A percentile compares a stretch with the other conserved stretches of the same genome.
Conservation (phyloP, 768 basidiomycete species). For the Lactarius hengduanensis region DNA sequence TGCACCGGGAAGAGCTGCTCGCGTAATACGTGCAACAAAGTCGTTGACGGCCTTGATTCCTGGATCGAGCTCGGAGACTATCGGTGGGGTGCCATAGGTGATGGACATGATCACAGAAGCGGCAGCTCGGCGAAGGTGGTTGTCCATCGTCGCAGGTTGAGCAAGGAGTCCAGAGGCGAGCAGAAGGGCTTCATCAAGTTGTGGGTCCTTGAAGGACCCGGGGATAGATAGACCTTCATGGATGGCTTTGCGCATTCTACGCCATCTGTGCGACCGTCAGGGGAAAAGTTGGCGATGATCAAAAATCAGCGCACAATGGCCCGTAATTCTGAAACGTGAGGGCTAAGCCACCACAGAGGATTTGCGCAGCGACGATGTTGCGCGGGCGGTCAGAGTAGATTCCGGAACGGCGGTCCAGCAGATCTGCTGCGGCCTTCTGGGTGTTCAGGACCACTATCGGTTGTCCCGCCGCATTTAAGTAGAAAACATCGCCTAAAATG, state of each 20-base stretch:
- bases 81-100: constrained; percentile 15
- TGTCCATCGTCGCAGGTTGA: background rate
- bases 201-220: background rate
- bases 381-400: constrained; percentile 28
- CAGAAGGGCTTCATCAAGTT: constrained; percentile 11
- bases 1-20: constrained; percentile 9
- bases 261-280: constrained; percentile 21
- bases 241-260: constrained; percentile 17
- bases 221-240: constrained; percentile 12
- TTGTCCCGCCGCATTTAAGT: constrained; percentile 27
- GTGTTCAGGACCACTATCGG: constrained; percentile 31
- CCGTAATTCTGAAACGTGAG: constrained; percentile 25
- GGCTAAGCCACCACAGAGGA: constrained; percentile 22
- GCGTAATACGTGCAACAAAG: background rate
- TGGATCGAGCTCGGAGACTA: constrained; percentile 4
- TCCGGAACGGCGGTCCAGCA: constrained; percentile 29
- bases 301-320: constrained; percentile 14
- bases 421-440: constrained; percentile 30
- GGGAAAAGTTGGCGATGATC: background rate
- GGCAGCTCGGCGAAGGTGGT: background rate
- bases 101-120: constrained; percentile 20
- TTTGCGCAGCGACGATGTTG: constrained; percentile 26
- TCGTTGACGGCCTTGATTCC: background rate
- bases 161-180: constrained; percentile 3
- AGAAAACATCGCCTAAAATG: constrained; percentile 26